phyloP scores from a whole-genome alignment of 2,329 filamentous ascomycete genomes.

The Graphium sp. region DNA sequence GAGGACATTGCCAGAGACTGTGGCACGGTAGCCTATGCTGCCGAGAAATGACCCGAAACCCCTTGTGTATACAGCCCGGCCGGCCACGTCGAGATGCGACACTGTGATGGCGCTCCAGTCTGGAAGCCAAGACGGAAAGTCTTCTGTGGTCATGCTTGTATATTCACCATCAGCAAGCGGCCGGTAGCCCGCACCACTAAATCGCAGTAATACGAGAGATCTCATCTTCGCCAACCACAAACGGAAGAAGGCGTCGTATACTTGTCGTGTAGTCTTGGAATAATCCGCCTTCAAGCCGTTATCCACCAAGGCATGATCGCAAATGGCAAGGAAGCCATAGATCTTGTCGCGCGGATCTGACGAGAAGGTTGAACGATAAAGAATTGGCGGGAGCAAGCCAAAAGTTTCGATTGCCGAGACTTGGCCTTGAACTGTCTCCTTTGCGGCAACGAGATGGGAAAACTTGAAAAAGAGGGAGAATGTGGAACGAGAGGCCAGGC shows the following conservation, averaged over 20 bases:
- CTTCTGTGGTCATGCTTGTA: background rate
- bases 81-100: background rate
- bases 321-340: background rate
- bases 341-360: conserved; percentile 3
- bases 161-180: background rate
- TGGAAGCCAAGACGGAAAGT: background rate
- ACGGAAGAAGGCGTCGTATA: background rate
- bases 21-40: background rate
- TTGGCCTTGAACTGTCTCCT: background rate
- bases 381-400: background rate
- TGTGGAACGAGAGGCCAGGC: background rate
- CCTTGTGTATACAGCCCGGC: background rate
- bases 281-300: too few species aligned
- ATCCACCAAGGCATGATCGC: too few species aligned
- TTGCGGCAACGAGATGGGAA: background rate
- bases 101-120: background rate
- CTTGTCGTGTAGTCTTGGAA: background rate
- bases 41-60: background rate
- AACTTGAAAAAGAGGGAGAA: background rate
- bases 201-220: background rate
- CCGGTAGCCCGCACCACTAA: background rate
- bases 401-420: background rate
- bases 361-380: background rate
- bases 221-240: background rate
- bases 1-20: background rate